phyloP scores from a whole-genome alignment of 192 early-diverging fungal genomes.

The Gigaspora rosea region DNA sequence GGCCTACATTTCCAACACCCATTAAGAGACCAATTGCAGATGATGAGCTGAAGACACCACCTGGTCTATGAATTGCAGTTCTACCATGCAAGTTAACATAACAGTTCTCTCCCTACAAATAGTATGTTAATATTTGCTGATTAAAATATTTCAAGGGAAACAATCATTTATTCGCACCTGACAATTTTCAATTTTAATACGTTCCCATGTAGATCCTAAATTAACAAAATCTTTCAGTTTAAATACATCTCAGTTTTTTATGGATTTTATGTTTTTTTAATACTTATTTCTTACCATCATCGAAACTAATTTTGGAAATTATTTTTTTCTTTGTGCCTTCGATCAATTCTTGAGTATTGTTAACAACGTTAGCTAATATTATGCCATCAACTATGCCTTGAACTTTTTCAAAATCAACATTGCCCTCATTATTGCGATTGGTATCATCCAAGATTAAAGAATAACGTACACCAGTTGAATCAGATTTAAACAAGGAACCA shows the following conservation, averaged over 20 bases:
- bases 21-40: constrained; percentile 81
- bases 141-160: background rate
- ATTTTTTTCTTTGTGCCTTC: constrained; percentile 63
- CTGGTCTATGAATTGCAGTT: constrained; percentile 62
- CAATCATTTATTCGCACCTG: background rate
- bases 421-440: constrained; percentile 69
- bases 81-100: constrained; percentile 80
- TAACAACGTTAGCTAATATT: constrained; percentile 85
- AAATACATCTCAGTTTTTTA: background rate
- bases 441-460: constrained; percentile 75
- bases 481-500: constrained; percentile 86
- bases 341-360: constrained; percentile 66
- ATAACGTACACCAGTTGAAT: constrained; percentile 81
- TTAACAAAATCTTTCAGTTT: background rate
- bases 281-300: constrained; percentile 64
- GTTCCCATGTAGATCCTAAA: background rate
- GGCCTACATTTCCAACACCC: constrained; percentile 90
- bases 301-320: constrained; percentile 80
- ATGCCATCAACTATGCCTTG: constrained; percentile 78
- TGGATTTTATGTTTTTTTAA: background rate
- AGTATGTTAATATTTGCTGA: too few relatives aligned
- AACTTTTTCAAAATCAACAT: constrained; percentile 92
- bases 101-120: constrained; percentile 42
- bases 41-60: constrained; percentile 65
- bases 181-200: background rate